Conservation (phyloP, 495 filamentous ascomycete genomes). For the Patellaria atrata region DNA sequence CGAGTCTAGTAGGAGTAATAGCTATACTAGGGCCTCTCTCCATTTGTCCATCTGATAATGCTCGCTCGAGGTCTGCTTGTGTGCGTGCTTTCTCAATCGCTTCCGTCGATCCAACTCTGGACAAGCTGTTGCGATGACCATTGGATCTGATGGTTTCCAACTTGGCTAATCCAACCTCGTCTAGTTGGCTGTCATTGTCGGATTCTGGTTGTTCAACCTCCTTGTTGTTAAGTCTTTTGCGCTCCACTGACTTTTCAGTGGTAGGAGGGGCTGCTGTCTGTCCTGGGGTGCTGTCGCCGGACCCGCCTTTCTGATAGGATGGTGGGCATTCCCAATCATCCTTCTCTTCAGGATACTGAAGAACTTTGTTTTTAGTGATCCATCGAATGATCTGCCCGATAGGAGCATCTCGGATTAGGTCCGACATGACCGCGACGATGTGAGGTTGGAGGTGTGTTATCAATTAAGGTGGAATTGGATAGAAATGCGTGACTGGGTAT, state of each 20-base stretch:
- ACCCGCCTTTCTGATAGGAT: neutral
- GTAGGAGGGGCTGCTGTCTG: neutral
- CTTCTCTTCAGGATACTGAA: constrained; percentile 21
- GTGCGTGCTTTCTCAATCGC: constrained; percentile 11
- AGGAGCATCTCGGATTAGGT: constrained; percentile 17
- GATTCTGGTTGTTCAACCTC: neutral
- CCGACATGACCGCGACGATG: constrained; percentile 9
- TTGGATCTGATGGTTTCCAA: constrained; percentile 11
- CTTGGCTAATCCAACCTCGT: constrained; percentile 10
- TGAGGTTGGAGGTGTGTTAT: neutral
- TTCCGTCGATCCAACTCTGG: constrained; percentile 12
- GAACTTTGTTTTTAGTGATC: constrained; percentile 13
- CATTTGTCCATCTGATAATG: too few species aligned
- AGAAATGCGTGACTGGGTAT: neutral
- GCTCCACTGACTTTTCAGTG: constrained; percentile 6
- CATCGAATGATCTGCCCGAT: constrained; percentile 20
- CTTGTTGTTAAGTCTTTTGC: constrained; percentile 3
- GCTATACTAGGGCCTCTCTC: constrained; percentile 14
- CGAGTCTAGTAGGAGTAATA: constrained; percentile 18
- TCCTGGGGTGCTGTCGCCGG: constrained; percentile 4
- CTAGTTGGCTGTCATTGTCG: constrained; percentile 1
- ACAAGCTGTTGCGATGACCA: constrained; percentile 9
- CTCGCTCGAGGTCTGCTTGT: constrained; percentile 16
- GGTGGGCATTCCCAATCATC: constrained; percentile 12
- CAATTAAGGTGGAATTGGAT: constrained; percentile 1